Evolutionary conservation across 805 yeast genomes (phyloP).

Genomic region (Tetrapisispora iriomotensis): DNA sequence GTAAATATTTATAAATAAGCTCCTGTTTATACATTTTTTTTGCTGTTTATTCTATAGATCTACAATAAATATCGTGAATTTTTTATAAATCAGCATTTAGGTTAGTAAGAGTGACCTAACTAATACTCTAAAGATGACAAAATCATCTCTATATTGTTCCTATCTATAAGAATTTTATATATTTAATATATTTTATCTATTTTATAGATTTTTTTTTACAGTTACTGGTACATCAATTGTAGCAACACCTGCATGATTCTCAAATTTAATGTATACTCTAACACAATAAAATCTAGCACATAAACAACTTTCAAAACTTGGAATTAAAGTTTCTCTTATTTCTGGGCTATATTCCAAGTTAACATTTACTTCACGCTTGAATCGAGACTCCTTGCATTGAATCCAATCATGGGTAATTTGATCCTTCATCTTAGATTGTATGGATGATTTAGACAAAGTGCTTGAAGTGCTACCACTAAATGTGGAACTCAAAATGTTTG

Average conservation of each 20-base stretch:
- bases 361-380: constrained; percentile 28
- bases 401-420: constrained; percentile 24
- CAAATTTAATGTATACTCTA: constrained; percentile 38
- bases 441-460: constrained; percentile 8
- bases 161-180: no score
- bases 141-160: no score
- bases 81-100: no score
- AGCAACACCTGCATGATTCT: constrained; percentile 26
- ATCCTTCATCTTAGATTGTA: constrained; percentile 14
- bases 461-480: constrained; percentile 10
- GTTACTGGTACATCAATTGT: constrained; percentile 31
- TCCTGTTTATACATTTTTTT: no score
- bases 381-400: constrained; percentile 24
- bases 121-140: no score
- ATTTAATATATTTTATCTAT: no score
- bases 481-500: constrained; percentile 3
- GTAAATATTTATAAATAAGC: no score
- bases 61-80: no score
- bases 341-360: constrained; percentile 36
- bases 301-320: constrained; percentile 54
- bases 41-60: no score
- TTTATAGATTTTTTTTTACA: constrained; percentile 21
- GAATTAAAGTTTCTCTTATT: constrained; percentile 42
- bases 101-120: no score
- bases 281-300: constrained; percentile 50